These are phyloP conservation scores for Microbotryum violaceum DNA, from an alignment of 1,284 basidiomycete species.

Conservation along the genomic window DNA sequence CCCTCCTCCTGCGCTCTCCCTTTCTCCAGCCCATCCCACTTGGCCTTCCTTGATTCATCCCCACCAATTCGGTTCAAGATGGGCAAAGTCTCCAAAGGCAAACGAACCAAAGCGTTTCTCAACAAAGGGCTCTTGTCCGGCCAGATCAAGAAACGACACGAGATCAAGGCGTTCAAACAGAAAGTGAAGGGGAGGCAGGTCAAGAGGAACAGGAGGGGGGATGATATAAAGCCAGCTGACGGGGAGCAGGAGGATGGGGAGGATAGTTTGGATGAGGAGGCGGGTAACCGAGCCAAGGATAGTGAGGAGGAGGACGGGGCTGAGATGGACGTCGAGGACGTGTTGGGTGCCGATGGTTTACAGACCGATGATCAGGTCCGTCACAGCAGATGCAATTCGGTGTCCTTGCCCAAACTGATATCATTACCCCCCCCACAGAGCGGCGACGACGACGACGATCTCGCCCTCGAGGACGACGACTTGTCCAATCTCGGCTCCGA, in stretches of 20 bases:
- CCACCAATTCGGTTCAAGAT: conserved; percentile 38
- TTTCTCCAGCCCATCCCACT: too few species aligned
- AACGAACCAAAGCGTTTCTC: conserved; percentile 77
- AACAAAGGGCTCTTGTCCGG: conserved; percentile 78
- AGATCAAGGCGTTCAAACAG: conserved; percentile 13
- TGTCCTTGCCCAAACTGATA: neutral
- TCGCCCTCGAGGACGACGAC: conserved; percentile 31
- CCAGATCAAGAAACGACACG: conserved; percentile 56
- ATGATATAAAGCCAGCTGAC: conserved; percentile 1
- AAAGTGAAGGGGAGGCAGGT: conserved; percentile 29
- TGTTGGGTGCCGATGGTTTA: conserved; percentile 67
- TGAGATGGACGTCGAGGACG: conserved; percentile 58
- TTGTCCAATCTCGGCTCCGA: conserved; percentile 26
- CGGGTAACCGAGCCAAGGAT: conserved; percentile 32
- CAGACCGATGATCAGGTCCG: too few species aligned
- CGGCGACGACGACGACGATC: conserved; percentile 9
- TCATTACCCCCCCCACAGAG: conserved; percentile 30
- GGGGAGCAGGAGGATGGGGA: conserved; percentile 2
- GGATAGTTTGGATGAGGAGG: conserved; percentile 41
- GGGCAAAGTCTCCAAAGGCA: conserved; percentile 55
- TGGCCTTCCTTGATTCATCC: too few species aligned
- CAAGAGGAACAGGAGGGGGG: conserved; percentile 24
- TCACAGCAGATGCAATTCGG: neutral
- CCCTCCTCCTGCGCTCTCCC: too few species aligned
- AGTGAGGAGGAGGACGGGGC: conserved; percentile 43